Evolutionary conservation across 441 rosid species (phyloP).

Genomic region (Viola pubescens): DNA sequence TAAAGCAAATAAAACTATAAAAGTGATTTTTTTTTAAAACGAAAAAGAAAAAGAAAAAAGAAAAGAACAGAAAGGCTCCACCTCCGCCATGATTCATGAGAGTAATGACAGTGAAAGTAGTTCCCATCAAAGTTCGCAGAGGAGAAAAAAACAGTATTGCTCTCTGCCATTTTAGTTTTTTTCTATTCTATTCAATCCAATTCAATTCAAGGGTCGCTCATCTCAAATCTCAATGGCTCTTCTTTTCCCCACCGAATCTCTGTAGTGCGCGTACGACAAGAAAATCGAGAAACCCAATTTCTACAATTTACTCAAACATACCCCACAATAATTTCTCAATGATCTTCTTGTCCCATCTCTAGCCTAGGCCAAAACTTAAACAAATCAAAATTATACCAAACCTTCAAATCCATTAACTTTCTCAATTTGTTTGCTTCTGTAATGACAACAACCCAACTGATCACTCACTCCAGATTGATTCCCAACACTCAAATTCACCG

Average conservation of each 20-base stretch:
- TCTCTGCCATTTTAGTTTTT: too few relatives aligned
- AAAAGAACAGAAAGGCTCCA: too few relatives aligned
- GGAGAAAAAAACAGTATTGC: too few relatives aligned
- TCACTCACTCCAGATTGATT: neutral
- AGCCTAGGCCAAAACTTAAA: neutral
- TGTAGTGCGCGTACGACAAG: constrained; percentile 15
- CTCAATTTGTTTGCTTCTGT: neutral
- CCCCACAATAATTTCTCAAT: constrained; percentile 18
- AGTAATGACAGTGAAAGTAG: too few relatives aligned
- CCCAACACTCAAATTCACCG: constrained; percentile 27
- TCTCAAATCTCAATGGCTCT: neutral
- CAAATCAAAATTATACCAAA: neutral
- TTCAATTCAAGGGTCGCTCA: constrained; percentile 12
- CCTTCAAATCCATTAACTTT: constrained; percentile 7
- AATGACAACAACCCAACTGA: constrained; percentile 4
- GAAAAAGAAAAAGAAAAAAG: too few relatives aligned
- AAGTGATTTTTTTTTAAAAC: too few relatives aligned
- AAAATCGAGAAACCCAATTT: neutral
- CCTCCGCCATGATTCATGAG: too few relatives aligned
- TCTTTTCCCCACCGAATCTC: constrained; percentile 9
- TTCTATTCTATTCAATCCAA: too few relatives aligned
- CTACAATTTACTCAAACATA: neutral
- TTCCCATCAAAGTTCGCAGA: too few relatives aligned
- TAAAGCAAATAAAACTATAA: too few relatives aligned
- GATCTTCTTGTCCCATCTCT: constrained; percentile 17